Evolutionary conservation across 495 filamentous ascomycete genomes (phyloP), one percentile per base, ranked within the genome.

Genomic region (Trichocladium uniseriatum): DNA sequence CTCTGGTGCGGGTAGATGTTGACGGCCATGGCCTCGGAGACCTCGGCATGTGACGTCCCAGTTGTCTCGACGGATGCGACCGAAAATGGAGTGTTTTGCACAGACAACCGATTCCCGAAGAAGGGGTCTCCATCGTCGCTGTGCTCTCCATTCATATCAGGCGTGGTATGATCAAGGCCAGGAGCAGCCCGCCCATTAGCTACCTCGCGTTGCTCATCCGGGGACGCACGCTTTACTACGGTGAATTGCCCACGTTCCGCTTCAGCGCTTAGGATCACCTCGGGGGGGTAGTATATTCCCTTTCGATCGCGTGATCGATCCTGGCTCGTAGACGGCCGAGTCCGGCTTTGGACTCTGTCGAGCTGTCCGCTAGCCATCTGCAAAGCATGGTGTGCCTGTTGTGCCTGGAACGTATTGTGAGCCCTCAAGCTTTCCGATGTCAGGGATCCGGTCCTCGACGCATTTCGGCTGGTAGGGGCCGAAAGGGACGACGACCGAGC

Each of bases 1-100:
- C 94, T 95, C 60, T 89, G 87, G 62, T 95, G 89, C 2, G 87
- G 81, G 59, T 83, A 92, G 29, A 94, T 82, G 49, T 79, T 82
- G 38, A 95, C 80, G 15, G 86, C 86, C 51, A 81, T 82, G 11
- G 89, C 89, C 67, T 95, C 87, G 38, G 79, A 80, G 37, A 84
- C 73, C 56, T 82, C 81, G 9, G 73, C 71, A 40, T 71, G 69
- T 0, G 73, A 69, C 8, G 74, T 75, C 37, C 60, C 73, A 47
- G 69, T 72, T 45, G 76, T 78, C 45, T 74, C 76, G 34, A 80
- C 74, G 0, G 79, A 83, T 9, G 68, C 66, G 52, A 78, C 73
- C 2, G 79, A 82, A 52, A 81, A 79, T 42, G 69, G 79, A 7
- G 72, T 81, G 58, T 73, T 73, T 54, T 70, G 72, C 22, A 72